phyloP scores from a whole-genome alignment of 2,329 filamentous ascomycete species.

The Sordariomycetes sp. region DNA sequence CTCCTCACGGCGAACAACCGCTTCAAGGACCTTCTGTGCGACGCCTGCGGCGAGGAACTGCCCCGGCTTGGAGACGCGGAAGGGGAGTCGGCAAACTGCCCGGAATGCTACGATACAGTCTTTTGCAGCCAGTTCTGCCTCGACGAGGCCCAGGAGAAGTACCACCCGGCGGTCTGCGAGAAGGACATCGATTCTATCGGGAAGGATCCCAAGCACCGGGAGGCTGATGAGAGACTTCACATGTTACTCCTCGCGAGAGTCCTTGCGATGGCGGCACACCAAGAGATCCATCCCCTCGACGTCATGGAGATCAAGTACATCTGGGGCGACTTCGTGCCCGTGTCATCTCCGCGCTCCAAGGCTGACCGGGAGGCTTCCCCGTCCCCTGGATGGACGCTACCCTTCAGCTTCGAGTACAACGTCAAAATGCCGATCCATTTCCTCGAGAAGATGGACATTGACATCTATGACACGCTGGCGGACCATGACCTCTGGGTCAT shows the following conservation, averaged over 20 bases:
- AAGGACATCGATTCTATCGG: conserved; percentile 55
- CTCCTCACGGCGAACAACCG: conserved; percentile 83
- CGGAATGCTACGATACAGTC: conserved; percentile 53
- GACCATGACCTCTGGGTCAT: conserved; percentile 70
- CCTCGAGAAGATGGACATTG: conserved; percentile 75
- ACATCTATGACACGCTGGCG: conserved; percentile 52
- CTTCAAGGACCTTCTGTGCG: conserved; percentile 76
- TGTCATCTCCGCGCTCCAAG: conserved; percentile 11
- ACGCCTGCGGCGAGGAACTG: conserved; percentile 72
- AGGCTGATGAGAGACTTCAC: conserved; percentile 51
- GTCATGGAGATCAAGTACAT: conserved; percentile 55
- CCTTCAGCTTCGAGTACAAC: conserved; percentile 69
- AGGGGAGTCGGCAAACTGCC: conserved; percentile 40
- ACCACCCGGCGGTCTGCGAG: conserved; percentile 56
- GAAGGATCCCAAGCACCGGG: conserved; percentile 49
- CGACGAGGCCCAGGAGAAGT: conserved; percentile 44
- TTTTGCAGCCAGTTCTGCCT: conserved; percentile 54
- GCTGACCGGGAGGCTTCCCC: conserved; percentile 17
- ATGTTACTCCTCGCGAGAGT: conserved; percentile 51
- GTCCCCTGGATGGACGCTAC: conserved; percentile 55
- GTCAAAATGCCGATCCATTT: conserved; percentile 66
- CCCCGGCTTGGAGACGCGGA: conserved; percentile 42
- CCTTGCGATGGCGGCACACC: conserved; percentile 52
- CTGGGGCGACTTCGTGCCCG: conserved; percentile 56
- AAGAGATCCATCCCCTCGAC: conserved; percentile 52